phyloP scores from a whole-genome alignment of 2,329 filamentous ascomycete species.

The Hymenoscyphus albidus region DNA sequence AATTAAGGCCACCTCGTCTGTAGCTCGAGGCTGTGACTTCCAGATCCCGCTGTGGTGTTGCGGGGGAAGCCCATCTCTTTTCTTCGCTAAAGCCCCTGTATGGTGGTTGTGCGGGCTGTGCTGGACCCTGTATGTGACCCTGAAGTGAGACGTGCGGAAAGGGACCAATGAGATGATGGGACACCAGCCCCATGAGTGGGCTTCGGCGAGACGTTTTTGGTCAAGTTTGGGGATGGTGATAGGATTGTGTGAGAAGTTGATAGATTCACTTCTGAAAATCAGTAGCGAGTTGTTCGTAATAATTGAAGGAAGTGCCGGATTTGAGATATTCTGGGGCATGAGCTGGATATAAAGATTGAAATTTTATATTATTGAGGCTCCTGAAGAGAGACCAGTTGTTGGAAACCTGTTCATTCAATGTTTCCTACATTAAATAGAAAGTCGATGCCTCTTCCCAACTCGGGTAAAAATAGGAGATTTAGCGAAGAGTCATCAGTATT shows the following conservation, averaged over 20 bases:
- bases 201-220: constrained; percentile 3
- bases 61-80: background rate
- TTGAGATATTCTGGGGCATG: background rate
- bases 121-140: background rate
- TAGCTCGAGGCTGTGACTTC: background rate
- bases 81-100: constrained; percentile 3
- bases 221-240: background rate
- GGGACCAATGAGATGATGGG: background rate
- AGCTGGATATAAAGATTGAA: background rate
- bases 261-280: background rate
- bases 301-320: background rate
- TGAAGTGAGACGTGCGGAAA: background rate
- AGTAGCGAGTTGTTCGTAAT: background rate
- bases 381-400: background rate
- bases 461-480: background rate
- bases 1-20: background rate
- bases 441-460: background rate
- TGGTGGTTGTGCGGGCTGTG: background rate
- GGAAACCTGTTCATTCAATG: background rate
- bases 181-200: background rate
- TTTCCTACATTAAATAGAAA: background rate
- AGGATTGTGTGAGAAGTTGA: background rate
- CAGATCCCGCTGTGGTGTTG: background rate
- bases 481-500: background rate
- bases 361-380: no score